Percentiles rank a stretch among this genome's conserved stretches.
Conservation (phyloP, 257 asterid genomes). For the Euphrasia confusa region DNA sequence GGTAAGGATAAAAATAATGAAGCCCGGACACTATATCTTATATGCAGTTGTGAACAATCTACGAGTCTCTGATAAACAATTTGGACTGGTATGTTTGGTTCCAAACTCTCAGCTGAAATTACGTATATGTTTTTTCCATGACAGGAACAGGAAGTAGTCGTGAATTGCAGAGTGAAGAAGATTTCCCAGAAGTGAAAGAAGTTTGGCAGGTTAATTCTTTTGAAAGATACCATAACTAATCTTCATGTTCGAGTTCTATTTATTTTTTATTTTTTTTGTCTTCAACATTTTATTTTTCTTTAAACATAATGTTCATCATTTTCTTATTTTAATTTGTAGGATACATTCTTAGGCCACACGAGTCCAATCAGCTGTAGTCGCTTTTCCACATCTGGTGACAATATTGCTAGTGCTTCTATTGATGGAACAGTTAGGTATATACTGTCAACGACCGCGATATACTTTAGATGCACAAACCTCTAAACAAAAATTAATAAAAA, state of each 20-base stretch:
- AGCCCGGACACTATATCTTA: slow-evolving; percentile 8
- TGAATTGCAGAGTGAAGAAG: slow-evolving; percentile 55
- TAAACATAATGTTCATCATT: background rate
- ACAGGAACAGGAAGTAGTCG: slow-evolving; percentile 58
- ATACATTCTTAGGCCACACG: slow-evolving; percentile 94
- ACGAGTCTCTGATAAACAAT: slow-evolving; percentile 10
- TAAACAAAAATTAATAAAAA: too few species aligned
- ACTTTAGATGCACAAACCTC: slow-evolving; percentile 1
- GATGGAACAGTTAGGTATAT: slow-evolving; percentile 93
- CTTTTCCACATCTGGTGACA: slow-evolving; percentile 92
- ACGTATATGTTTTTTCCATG: slow-evolving; percentile 22
- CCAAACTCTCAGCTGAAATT: slow-evolving; percentile 26
- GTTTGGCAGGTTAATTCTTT: slow-evolving; percentile 60
- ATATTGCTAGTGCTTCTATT: slow-evolving; percentile 91
- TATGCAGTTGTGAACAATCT: slow-evolving; percentile 13
- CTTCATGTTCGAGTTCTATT: slow-evolving; percentile 15
- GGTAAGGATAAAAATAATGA: background rate
- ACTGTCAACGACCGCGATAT: slow-evolving; percentile 7
- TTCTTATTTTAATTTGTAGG: slow-evolving; percentile 39
- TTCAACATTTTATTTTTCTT: background rate
- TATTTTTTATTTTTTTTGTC: slow-evolving; percentile 18
- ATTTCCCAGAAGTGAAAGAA: slow-evolving; percentile 71
- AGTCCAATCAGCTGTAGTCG: slow-evolving; percentile 92
- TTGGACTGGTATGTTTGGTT: slow-evolving; percentile 21
- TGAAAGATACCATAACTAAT: slow-evolving; percentile 12